Evolutionary conservation across 108 stramenopile species (phyloP), one percentile per base, ranked within the genome.

Genomic region (Aurantiochytrium sp.): DNA sequence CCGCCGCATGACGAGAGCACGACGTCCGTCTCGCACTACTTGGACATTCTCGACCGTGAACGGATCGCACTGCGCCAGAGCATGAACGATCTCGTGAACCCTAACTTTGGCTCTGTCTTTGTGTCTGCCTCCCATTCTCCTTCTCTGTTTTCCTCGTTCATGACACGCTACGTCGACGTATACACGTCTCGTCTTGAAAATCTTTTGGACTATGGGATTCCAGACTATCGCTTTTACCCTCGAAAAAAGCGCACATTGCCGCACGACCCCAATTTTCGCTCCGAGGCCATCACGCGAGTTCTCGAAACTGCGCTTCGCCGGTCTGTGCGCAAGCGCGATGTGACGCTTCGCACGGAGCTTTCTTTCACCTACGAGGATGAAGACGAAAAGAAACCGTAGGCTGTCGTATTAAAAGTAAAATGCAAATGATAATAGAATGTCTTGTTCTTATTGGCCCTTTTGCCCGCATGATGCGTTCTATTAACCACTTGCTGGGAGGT

Each of bases 51-150:
- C 51, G 91, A 93, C 47, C 21, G 23, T 60, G 58, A 91, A 42
- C 57, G 88, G 19, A 51, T 23, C 45, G 28, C 25, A 21, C 29
- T 92, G 44, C 91, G 91, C 45, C 53, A 55, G 60, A 53, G 60
- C 12, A 90, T 92, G 60, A 60, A 89, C 64, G 53, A 90, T 44
- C 53, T 92, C 49, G 44, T 92, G 76, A 92, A 92, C 60, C 72
- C 19, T 23, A 92, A 90, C 72, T 93, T 93, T 89, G 92, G 92
- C 28, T 91, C 90, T 5, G 90, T 93, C 45, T 93, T 93, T 73
- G 53, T 43, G 53, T 53, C 89, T 10, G n/a, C 91, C 5, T 72
- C 42, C n/a, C 90, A 89, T 5, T 88, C 92, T 18, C 91, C 92
- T 29, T 91, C 92, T 5, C 23, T 93, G n/a, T 93, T 92, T 59